Evolutionary conservation across 2,329 filamentous ascomycete species (phyloP), one percentile per base, ranked within the genome.

Genomic region (Xenoacremonium recifei): DNA sequence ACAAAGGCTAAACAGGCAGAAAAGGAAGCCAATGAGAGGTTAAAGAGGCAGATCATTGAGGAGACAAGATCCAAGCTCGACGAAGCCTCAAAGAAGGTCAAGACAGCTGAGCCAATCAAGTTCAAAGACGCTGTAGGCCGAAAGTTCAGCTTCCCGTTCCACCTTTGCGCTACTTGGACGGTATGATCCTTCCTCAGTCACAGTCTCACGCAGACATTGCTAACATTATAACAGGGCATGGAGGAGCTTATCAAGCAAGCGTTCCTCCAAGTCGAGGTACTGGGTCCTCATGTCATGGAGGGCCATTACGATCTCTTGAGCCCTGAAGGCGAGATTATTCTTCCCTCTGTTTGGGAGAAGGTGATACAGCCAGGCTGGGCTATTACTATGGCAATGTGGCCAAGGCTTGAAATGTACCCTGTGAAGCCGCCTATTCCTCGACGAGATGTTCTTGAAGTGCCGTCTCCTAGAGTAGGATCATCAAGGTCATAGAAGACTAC

Each of bases 101-200:
- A 84, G 30, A 87, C 89, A 63, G 74, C 82, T 32, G n/a, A n/a
- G n/a, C 88, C 87, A 3, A 88, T 96, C 63, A 85, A 84, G 53
- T 95, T 95, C 70, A 95, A 95, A 67, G 91, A 96, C 62, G 90
- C 90, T 1, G 82, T 96, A 13, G 88, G 89, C 21, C 79, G 91
- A 52, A 96, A 95, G 65, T 96, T 95, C 64, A 93, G 82, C 66
- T 96, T 96, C 59, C 91, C 91, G 2, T 96, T 85, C 67, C 81
- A 91, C 49, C 65, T 95, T 21, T 96, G 90, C 65, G 81, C 84
- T 58, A 93, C 84, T 3, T 95, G 89, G 89, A 72, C 75, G 71
- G 87, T 91, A 80, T 62, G 80, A 77, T 27, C 13, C 23, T 27
- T 27, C 23, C 23, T 27, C n/a, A 9, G 23, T 9, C 13, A 27